Conservation (phyloP, 1,284 basidiomycete genomes). For the Cerrena zonata region DNA sequence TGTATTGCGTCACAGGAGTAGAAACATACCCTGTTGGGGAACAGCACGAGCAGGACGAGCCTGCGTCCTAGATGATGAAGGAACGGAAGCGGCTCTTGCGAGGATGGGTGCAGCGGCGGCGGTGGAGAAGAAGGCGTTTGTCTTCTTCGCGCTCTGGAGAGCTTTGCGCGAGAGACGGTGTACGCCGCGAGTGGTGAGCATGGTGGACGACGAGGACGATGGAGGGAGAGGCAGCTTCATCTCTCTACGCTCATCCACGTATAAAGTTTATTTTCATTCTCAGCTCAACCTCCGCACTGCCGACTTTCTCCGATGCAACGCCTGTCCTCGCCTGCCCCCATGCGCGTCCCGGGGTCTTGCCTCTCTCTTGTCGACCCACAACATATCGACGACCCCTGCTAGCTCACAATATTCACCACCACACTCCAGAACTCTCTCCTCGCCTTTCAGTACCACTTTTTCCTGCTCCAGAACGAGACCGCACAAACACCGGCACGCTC, state of each 20-base stretch:
- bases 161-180: constrained; percentile 79
- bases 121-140: constrained; percentile 73
- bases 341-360: constrained; percentile 4
- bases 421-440: no score
- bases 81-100: constrained; percentile 30
- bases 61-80: constrained; percentile 28
- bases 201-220: constrained; percentile 36
- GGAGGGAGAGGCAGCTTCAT: constrained; percentile 19
- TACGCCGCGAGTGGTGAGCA: constrained; percentile 79
- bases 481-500: not conserved
- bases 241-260: constrained; percentile 23
- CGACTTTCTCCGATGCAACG: constrained; percentile 26
- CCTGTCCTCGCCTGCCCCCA: not conserved
- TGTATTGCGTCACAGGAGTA: not conserved
- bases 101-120: constrained; percentile 43
- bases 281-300: constrained; percentile 22
- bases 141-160: constrained; percentile 65
- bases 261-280: constrained; percentile 30
- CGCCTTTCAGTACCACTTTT: no score
- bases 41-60: constrained; percentile 43
- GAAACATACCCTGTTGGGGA: constrained; percentile 34
- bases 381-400: no score
- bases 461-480: not conserved
- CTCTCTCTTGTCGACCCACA: no score
- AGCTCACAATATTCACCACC: no score